Evolutionary conservation across 495 filamentous ascomycete genomes (phyloP).

Genomic region (Evernia prunastri): DNA sequence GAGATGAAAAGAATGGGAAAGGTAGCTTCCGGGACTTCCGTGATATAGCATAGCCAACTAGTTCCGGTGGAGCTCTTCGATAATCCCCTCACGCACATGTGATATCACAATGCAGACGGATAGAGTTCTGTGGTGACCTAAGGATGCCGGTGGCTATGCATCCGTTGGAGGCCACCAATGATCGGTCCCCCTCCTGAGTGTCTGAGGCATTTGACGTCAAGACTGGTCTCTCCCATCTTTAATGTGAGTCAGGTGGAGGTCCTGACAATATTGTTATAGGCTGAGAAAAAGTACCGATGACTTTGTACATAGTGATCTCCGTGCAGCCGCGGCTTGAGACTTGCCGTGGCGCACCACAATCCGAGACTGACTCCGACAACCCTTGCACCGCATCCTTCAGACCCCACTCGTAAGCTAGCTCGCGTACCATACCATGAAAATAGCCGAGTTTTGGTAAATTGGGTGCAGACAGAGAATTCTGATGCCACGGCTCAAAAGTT

Average conservation of each 20-base stretch:
- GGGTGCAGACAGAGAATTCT: neutral
- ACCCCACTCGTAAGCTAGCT: neutral
- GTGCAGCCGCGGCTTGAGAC: neutral
- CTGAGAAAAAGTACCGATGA: neutral
- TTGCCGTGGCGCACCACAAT: neutral
- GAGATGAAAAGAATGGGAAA: neutral
- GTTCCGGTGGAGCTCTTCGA: neutral
- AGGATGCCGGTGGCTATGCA: neutral
- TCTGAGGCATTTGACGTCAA: neutral
- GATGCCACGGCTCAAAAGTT: neutral
- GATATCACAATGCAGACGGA: neutral
- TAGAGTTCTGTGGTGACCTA: neutral
- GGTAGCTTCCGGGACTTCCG: neutral
- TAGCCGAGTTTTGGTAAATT: neutral
- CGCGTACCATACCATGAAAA: neutral
- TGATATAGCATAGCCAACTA: neutral
- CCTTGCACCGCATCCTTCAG: neutral
- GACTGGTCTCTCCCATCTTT: no score
- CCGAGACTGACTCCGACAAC: neutral
- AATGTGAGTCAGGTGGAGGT: neutral
- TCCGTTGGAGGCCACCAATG: neutral
- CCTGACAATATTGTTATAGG: neutral
- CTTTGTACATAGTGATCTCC: neutral
- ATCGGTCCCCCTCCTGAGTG: neutral
- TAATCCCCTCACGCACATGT: neutral